Evolutionary conservation across 805 yeast genomes (phyloP), one percentile per base, ranked within the genome.

Genomic region (Suhomyces xylopsoci): DNA sequence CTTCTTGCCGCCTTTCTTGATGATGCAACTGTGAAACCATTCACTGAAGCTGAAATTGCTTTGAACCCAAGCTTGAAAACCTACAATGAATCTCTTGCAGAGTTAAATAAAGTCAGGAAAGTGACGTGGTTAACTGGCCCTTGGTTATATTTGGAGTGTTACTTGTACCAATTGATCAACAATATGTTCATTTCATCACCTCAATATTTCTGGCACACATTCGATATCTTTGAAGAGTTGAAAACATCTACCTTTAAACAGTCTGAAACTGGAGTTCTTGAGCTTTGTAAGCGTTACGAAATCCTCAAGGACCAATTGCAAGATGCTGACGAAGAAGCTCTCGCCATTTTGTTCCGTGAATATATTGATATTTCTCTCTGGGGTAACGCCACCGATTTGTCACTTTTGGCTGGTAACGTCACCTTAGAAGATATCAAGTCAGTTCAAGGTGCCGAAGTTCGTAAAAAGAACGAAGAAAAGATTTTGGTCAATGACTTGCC

Each of bases 361-460:
- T 88, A 92, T 56, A 71, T 88, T 43, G 96, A 91, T 65, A 82
- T 93, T 51, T 89, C 97, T 0, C 71, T 94, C 50, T 94, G 99
- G 99, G 99, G 99, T 25, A 94, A 94, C 69, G 97, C 98, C 17
- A 90, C 97, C 3, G 99, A 94, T 69, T 79, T 94, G 63, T 90
- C 97, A 0, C 74, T 96, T 50, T 77, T 94, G 56, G 92, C 96
- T 3, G 91, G 89, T 54, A 90, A 93, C n/a, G 83, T 91, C 7
- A 64, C 77, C 2, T 67, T 90, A 26, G 97, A 92, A 46, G 97
- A 94, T 58, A 87, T 94, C 62, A 88, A 90, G 68, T 84, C 93
- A 5, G 83, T 90, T 40, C 99, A 94, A 74, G 97, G 97, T 43
- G 88, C 87, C 10, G 90, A 87, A 56, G 90, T 90, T 17, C 80